Evolutionary conservation across 371 early-diverging fungal species (phyloP).

Genomic region (Mortierella sp.): DNA sequence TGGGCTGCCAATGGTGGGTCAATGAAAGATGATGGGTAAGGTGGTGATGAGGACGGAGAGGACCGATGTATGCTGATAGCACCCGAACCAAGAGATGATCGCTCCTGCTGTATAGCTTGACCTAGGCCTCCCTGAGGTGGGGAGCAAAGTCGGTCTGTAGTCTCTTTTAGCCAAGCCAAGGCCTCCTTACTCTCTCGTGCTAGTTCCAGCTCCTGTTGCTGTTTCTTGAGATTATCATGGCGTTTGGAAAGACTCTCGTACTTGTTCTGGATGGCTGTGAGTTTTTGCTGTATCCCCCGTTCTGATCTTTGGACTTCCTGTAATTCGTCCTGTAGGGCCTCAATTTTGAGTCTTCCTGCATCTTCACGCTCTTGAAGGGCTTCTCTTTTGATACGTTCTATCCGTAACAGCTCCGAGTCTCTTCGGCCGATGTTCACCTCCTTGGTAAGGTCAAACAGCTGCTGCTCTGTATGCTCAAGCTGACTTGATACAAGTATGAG

Average conservation of each 20-base stretch:
- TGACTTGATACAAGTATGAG: constrained; percentile 47
- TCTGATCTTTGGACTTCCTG: constrained; percentile 48
- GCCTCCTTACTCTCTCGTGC: constrained; percentile 56
- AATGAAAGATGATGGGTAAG: constrained; percentile 49
- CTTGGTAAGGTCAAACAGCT: constrained; percentile 36
- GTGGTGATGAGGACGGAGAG: constrained; percentile 45
- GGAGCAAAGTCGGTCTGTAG: constrained; percentile 46
- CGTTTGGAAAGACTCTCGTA: constrained; percentile 44
- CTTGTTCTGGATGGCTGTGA: constrained; percentile 34
- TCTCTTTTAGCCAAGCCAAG: constrained; percentile 55
- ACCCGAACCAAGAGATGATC: constrained; percentile 25
- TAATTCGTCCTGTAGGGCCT: constrained; percentile 43
- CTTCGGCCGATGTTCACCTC: constrained; percentile 33
- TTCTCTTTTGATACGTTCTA: constrained; percentile 41
- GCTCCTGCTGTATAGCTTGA: constrained; percentile 34
- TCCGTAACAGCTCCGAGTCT: constrained; percentile 38
- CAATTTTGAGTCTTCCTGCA: constrained; percentile 35
- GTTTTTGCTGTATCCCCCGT: constrained; percentile 34
- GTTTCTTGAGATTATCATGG: constrained; percentile 47
- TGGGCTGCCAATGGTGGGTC: constrained; percentile 58
- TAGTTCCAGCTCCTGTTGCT: constrained; percentile 51
- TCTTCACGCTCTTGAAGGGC: constrained; percentile 51
- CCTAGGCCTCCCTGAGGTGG: constrained; percentile 39
- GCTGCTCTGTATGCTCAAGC: constrained; percentile 51
- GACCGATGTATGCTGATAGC: constrained; percentile 22